Evolutionary conservation across 305 asterid genomes (phyloP).

Genomic region (Fraxinus nigra): DNA sequence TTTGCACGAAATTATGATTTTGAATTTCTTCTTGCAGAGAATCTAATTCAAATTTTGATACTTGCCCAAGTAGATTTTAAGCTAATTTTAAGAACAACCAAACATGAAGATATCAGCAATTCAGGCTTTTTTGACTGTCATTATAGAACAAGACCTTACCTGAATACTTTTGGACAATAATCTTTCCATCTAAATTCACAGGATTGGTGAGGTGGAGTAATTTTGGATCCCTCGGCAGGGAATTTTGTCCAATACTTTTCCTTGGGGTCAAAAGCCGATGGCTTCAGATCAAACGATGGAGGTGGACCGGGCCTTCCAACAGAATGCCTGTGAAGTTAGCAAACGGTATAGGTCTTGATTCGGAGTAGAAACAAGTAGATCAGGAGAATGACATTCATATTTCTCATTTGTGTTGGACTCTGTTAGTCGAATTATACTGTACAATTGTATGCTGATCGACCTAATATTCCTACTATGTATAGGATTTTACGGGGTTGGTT

Average conservation of each 20-base stretch:
- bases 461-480: background rate
- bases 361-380: background rate
- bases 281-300: constrained; percentile 76
- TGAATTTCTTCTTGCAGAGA: background rate
- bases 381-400: background rate
- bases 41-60: background rate
- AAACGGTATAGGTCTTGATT: background rate
- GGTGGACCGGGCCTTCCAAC: constrained; percentile 83
- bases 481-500: background rate
- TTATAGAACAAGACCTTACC: constrained; percentile 31
- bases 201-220: constrained; percentile 82
- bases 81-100: background rate
- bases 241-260: constrained; percentile 88
- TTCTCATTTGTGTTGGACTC: background rate
- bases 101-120: background rate
- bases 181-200: constrained; percentile 90
- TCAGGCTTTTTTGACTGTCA: background rate
- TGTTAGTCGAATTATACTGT: background rate
- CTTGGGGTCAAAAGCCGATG: constrained; percentile 80
- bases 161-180: constrained; percentile 88
- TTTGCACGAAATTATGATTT: background rate
- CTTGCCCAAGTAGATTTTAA: background rate
- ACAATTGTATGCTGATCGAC: background rate
- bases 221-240: constrained; percentile 83
- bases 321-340: constrained; percentile 56